Conservation (phyloP, 176 grass and related monocot genomes). For the Rhynchospora breviuscula region DNA sequence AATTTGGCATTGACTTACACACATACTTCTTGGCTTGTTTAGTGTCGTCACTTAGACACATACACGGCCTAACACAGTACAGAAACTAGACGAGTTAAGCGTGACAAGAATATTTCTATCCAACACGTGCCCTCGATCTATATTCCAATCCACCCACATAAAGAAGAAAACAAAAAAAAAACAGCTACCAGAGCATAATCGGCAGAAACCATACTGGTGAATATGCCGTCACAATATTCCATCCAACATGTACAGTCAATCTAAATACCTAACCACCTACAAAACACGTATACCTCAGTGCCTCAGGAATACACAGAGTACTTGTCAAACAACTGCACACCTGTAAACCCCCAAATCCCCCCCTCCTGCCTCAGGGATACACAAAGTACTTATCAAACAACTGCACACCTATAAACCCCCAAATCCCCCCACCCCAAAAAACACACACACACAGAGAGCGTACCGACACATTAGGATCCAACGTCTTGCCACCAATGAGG, state of each 20-base stretch:
- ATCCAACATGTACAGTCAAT: constrained; percentile 8
- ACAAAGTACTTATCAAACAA: constrained; percentile 3
- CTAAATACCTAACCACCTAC: constrained; percentile 21
- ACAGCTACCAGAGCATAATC: too few species aligned
- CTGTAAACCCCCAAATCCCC: too few species aligned
- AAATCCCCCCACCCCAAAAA: background rate
- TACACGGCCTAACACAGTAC: background rate
- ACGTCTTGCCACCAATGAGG: constrained; percentile 54
- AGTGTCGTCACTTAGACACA: background rate
- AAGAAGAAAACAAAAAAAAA: background rate
- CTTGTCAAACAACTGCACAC: too few species aligned
- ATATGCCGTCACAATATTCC: background rate
- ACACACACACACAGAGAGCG: constrained; percentile 18
- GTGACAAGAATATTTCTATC: background rate
- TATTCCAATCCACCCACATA: background rate
- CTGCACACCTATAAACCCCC: background rate
- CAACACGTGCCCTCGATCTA: background rate
- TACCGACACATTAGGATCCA: constrained; percentile 49
- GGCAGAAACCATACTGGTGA: background rate
- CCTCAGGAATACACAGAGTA: too few species aligned
- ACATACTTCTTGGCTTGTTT: background rate
- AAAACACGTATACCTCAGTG: background rate
- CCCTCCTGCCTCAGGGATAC: background rate
- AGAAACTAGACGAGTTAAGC: background rate
- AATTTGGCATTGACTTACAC: background rate